Evolutionary conservation across 768 basidiomycete species (phyloP).

Genomic region (Russula vinacea): DNA sequence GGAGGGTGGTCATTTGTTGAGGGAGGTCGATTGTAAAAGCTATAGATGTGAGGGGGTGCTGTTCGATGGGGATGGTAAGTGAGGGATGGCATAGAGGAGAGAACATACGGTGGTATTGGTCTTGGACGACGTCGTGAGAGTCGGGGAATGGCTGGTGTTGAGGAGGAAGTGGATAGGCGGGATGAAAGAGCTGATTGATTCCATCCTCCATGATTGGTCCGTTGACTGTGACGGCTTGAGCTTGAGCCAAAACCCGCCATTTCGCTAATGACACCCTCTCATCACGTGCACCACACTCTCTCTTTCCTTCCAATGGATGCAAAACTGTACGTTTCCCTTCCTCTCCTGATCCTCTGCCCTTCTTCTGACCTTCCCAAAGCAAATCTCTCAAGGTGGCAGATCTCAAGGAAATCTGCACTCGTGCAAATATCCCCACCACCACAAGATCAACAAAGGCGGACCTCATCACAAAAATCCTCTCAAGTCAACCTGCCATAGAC

Average conservation of each 20-base stretch:
- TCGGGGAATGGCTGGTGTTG: slow-evolving; percentile 37
- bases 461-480: slow-evolving; percentile 60
- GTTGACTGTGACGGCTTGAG: not conserved
- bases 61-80: slow-evolving; percentile 16
- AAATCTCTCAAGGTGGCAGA: slow-evolving; percentile 71
- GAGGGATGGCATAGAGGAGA: slow-evolving; percentile 24
- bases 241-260: not conserved
- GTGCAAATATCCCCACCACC: slow-evolving; percentile 48
- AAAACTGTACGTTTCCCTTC: slow-evolving; percentile 37
- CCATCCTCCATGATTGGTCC: slow-evolving; percentile 42
- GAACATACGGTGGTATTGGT: slow-evolving; percentile 25
- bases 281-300: slow-evolving; percentile 5
- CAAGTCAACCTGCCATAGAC: slow-evolving; percentile 49
- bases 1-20: slow-evolving; percentile 33
- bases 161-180: slow-evolving; percentile 50
- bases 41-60: slow-evolving; percentile 25
- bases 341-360: slow-evolving; percentile 3
- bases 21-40: slow-evolving; percentile 33
- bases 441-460: slow-evolving; percentile 64
- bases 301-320: slow-evolving; percentile 37
- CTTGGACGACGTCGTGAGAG: slow-evolving; percentile 31
- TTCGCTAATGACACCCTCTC: too few species aligned
- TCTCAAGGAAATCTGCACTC: slow-evolving; percentile 58
- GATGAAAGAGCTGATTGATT: slow-evolving; percentile 61
- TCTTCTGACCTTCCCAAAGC: slow-evolving; percentile 33